Percentiles rank a stretch among this genome's conserved stretches.
Evolutionary conservation across 2,329 filamentous ascomycete genomes (phyloP).

Genomic region (Xylogone sp.): DNA sequence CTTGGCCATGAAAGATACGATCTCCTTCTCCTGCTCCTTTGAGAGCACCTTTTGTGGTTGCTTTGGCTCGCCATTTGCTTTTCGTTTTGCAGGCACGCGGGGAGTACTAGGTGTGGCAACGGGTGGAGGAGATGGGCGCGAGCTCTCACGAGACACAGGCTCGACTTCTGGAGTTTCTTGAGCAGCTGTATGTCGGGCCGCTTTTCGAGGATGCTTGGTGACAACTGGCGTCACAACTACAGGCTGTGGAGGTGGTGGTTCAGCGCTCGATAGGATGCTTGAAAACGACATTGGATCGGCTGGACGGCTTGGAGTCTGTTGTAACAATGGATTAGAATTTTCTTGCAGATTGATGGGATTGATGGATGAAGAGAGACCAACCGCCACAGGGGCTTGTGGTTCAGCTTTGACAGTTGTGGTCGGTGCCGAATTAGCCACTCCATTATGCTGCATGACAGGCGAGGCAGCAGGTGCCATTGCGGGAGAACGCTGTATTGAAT

Average conservation of each 20-base stretch:
- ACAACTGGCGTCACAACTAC: conserved; percentile 3
- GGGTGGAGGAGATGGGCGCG: conserved; percentile 38
- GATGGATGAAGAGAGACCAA: conserved; percentile 12
- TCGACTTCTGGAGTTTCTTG: conserved; percentile 14
- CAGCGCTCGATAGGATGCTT: conserved; percentile 82
- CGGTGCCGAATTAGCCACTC: conserved; percentile 28
- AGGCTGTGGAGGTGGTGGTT: conserved; percentile 46
- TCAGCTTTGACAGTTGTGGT: conserved; percentile 14
- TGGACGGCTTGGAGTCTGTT: conserved; percentile 66
- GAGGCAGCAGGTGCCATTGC: conserved; percentile 38
- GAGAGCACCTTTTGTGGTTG: conserved; percentile 43
- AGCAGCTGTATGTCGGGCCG: conserved; percentile 19
- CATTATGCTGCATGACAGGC: conserved; percentile 42
- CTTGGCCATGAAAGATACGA: conserved; percentile 61
- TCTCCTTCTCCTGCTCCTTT: conserved; percentile 62
- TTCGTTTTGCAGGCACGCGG: conserved; percentile 37
- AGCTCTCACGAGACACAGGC: conserved; percentile 23
- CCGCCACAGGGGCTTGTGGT: conserved; percentile 16
- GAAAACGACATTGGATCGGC: conserved; percentile 94
- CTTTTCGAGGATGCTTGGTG: conserved; percentile 20
- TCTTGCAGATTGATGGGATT: not conserved
- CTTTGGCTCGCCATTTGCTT: conserved; percentile 49
- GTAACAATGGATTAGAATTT: conserved; percentile 9
- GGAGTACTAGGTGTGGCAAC: conserved; percentile 37
- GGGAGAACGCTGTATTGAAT: conserved; percentile 25